phyloP scores from a whole-genome alignment of 1,139 yeast species.

The Spencermartinsiella ligniputridi region DNA sequence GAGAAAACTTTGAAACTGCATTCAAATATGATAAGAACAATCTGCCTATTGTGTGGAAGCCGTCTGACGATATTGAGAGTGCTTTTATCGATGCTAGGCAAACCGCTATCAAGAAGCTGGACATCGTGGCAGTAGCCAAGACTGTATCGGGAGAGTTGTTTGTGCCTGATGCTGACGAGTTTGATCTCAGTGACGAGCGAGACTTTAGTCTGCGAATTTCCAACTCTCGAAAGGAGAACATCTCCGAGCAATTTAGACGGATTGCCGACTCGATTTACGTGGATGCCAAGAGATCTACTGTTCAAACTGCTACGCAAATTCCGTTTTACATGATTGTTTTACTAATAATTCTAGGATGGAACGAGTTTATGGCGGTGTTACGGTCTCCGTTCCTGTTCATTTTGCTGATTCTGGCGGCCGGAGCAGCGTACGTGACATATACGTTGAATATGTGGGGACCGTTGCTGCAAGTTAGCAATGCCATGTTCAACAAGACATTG shows the following conservation, averaged over 20 bases:
- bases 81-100: slow-evolving; percentile 58
- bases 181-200: slow-evolving; percentile 37
- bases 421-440: slow-evolving; percentile 64
- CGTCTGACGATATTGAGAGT: slow-evolving; percentile 65
- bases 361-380: slow-evolving; percentile 84
- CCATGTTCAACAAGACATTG: slow-evolving; percentile 55
- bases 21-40: slow-evolving; percentile 83
- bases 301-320: slow-evolving; percentile 54
- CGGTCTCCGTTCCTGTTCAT: slow-evolving; percentile 73
- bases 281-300: slow-evolving; percentile 55
- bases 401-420: slow-evolving; percentile 51
- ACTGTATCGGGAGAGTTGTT: slow-evolving; percentile 51
- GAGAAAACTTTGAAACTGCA: slow-evolving; percentile 65
- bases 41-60: slow-evolving; percentile 77
- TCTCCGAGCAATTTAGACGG: slow-evolving; percentile 61
- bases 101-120: slow-evolving; percentile 52
- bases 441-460: slow-evolving; percentile 74
- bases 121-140: slow-evolving; percentile 55
- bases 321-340: slow-evolving; percentile 79
- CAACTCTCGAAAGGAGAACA: slow-evolving; percentile 52
- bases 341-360: slow-evolving; percentile 83
- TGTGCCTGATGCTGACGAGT: slow-evolving; percentile 44
- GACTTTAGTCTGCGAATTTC: slow-evolving; percentile 51
- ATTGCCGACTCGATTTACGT: slow-evolving; percentile 77
- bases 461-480: slow-evolving; percentile 53